Evolutionary conservation across 1,284 basidiomycete genomes (phyloP), one percentile per base, ranked within the genome.

Genomic region (Schizophyllum commune): DNA sequence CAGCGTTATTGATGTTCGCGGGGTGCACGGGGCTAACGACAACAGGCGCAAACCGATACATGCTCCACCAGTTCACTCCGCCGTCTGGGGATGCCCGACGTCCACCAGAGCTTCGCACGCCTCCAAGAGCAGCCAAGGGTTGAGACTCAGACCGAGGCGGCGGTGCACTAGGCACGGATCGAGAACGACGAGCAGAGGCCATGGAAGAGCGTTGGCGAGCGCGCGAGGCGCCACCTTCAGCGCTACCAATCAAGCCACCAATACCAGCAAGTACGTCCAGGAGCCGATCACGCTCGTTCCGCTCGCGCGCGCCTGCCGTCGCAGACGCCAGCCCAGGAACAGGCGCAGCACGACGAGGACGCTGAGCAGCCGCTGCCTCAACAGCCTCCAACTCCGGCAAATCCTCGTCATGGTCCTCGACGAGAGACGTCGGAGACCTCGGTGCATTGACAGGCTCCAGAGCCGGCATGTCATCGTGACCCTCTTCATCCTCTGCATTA

Each of bases 41-140:
- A 64, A 89, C 84, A 39, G 86, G 79, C 7, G 86, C 86, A 74
- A 91, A 92, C 47, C 88, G 80, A 69, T 90, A 91, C 67, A 90
- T 74, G 62, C 90, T 77, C 90, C 89, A 91, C 82, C 89, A 88
- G 69, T 91, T 91, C 62, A 91, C 84, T 15, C 86, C 79, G 32
- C 81, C 82, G 3, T 47, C 39, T 17, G 39, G 39, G 13, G 39
- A 13, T 17, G 39, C 9, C 39, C 13, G 9, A 17, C 39, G 39
- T 9, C 39, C 39, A 47, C 39, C 39, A 47, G 39, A 47, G 39
- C 39, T 47, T 8, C 39, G 39, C 39, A 47, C 39, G 17, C 39
- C 39, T 4, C 39, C 39, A 13, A 47, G 39, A 11, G 39, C 39
- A 47, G 13, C 8, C 17, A 47, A 47, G 13, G 13, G 39, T 17